phyloP scores from a whole-genome alignment of 805 yeast species.

The Hanseniaspora pseudoguilliermondii region DNA sequence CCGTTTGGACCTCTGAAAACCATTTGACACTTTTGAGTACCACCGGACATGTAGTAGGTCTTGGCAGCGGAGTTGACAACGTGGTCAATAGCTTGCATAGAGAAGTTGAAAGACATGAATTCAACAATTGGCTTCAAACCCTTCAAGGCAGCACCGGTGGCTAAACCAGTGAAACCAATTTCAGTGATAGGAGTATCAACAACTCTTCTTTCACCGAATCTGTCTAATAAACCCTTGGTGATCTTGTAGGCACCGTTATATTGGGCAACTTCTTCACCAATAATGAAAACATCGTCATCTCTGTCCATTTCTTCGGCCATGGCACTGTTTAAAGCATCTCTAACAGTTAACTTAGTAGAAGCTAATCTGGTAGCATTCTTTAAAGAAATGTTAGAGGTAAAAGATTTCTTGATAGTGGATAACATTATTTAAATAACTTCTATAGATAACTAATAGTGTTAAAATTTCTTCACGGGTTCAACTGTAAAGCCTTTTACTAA shows the following conservation, averaged over 20 bases:
- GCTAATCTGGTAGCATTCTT: conserved; percentile 15
- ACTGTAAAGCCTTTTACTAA: too few relatives aligned
- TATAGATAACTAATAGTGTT: conserved; percentile 7
- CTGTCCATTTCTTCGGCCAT: conserved; percentile 95
- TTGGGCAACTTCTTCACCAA: conserved; percentile 99
- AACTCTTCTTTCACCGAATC: conserved; percentile 87
- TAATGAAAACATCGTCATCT: conserved; percentile 82
- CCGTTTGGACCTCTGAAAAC: conserved; percentile 99
- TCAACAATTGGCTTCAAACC: conserved; percentile 95
- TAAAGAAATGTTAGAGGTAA: conserved; percentile 11
- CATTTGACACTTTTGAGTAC: conserved; percentile 91
- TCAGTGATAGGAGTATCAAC: conserved; percentile 97
- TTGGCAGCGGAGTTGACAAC: conserved; percentile 97
- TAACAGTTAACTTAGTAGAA: conserved; percentile 59
- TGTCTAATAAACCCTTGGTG: conserved; percentile 86
- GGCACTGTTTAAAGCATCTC: conserved; percentile 93
- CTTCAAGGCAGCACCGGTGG: conserved; percentile 92
- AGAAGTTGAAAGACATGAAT: conserved; percentile 98
- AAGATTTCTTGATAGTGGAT: conserved; percentile 14
- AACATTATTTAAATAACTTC: conserved; percentile 8
- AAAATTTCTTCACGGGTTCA: background rate
- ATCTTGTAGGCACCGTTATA: conserved; percentile 98
- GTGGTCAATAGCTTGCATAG: conserved; percentile 99
- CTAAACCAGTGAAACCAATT: conserved; percentile 94
- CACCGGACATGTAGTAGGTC: conserved; percentile 98